These are phyloP conservation scores for Mycena haematopus DNA, from an alignment of 768 basidiomycete species.

Conservation along the genomic window DNA sequence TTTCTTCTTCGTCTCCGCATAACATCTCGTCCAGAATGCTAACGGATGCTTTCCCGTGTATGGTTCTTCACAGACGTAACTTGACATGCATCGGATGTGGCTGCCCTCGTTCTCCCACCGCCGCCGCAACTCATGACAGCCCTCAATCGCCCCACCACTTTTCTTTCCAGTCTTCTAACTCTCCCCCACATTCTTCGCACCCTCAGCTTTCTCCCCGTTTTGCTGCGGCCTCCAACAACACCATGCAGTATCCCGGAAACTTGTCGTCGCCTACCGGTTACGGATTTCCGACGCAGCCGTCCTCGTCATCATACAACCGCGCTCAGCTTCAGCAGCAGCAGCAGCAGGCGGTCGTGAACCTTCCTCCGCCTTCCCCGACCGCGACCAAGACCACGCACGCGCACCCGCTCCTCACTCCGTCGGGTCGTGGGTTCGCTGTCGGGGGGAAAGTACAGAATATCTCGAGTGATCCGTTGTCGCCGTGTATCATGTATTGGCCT, in stretches of 20 bases:
- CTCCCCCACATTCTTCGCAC: slow-evolving; percentile 5
- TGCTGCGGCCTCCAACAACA: slow-evolving; percentile 18
- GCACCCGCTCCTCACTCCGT: slow-evolving; percentile 70
- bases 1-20: slow-evolving; percentile 15
- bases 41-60: slow-evolving; percentile 55
- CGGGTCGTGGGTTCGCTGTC: slow-evolving; percentile 75
- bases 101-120: slow-evolving; percentile 51
- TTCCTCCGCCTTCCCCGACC: slow-evolving; percentile 21
- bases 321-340: neutral
- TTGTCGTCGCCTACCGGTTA: slow-evolving; percentile 21
- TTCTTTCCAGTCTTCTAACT: slow-evolving; percentile 11
- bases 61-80: slow-evolving; percentile 72
- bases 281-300: slow-evolving; percentile 14
- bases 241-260: slow-evolving; percentile 18
- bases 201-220: slow-evolving; percentile 27
- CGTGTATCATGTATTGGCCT: slow-evolving; percentile 91
- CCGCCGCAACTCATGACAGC: slow-evolving; percentile 35
- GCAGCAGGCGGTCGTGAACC: slow-evolving; percentile 13
- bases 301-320: slow-evolving; percentile 13
- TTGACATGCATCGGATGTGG: slow-evolving; percentile 80
- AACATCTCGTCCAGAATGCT: slow-evolving; percentile 40
- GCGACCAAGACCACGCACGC: slow-evolving; percentile 19
- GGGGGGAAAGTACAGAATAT: slow-evolving; percentile 85
- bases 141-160: slow-evolving; percentile 37
- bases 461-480: slow-evolving; percentile 70